Evolutionary conservation across 164 flowering plant genomes (phyloP), one percentile per base, ranked within the genome.

Genomic region (Pachysandra terminalis): DNA sequence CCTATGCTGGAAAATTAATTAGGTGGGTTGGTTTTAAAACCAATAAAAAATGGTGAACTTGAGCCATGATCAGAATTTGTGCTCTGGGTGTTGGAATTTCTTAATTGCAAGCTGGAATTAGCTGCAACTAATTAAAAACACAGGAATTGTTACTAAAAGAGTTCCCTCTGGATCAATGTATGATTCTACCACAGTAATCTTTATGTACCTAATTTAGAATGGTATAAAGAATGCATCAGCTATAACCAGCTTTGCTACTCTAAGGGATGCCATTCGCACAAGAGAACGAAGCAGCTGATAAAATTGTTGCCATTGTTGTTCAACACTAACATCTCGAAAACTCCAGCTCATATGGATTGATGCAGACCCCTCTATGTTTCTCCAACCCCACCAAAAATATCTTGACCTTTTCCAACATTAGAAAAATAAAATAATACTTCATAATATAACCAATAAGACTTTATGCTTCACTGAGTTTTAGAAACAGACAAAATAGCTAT

Each of bases 261-360:
- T 67, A 83, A 56, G 19, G 89, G 89, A 77, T 85, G 86, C 89
- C 89, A 83, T 72, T 85, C 86, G 70, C 82, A 74, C 73, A 80
- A 74, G 66, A 78, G 85, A 76, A 78, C 68, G 67, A 82, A 77
- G 63, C 81, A 78, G 52, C 68, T 71, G 21, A 59, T 37, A 49
- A 73, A 71, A 61, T 59, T 59, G 61, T 65, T 73, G 19, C 70
- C 71, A 15, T 61, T 68, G 7, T 66, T 45, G 64, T 66, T 78
- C 71, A 73, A 66, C 68, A 54, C 74, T 76, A 77, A 59, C 90
- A 86, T 86, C 63, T 41, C 68, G 68, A 60, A 5, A 72, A 25
- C 77, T 80, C 83, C 75, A 80, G 63, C 62, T 71, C 67, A 77
- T 73, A 61, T 2, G 5, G 22, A 45, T 24, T n/a, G 61, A 70